These are phyloP conservation scores for Coleophoma eucalyptorum DNA, from an alignment of 2,329 filamentous ascomycete species.

Conservation along the genomic window DNA sequence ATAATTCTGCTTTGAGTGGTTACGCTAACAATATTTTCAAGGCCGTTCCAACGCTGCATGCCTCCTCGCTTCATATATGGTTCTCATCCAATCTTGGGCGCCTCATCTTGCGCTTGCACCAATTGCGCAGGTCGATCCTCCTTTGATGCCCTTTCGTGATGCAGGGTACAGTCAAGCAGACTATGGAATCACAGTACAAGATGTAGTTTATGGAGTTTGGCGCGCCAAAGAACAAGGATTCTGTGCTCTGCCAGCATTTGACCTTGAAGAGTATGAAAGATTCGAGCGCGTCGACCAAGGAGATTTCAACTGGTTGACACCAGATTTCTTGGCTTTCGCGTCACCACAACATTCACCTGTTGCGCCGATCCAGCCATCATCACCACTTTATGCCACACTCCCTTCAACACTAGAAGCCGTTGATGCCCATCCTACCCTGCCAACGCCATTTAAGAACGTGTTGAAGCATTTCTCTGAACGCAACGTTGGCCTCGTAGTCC, in stretches of 20 bases:
- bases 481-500: slow-evolving; percentile 89
- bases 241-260: slow-evolving; percentile 89
- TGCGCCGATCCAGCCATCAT: slow-evolving; percentile 66
- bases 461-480: slow-evolving; percentile 82
- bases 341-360: slow-evolving; percentile 84
- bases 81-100: slow-evolving; percentile 95
- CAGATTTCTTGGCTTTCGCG: slow-evolving; percentile 91
- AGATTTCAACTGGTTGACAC: slow-evolving; percentile 99
- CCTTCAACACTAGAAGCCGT: slow-evolving; percentile 75
- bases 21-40: slow-evolving; percentile 33
- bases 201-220: slow-evolving; percentile 98
- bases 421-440: slow-evolving; percentile 65
- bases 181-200: slow-evolving; percentile 92
- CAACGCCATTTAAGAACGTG: slow-evolving; percentile 92
- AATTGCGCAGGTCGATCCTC: slow-evolving; percentile 93
- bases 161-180: slow-evolving; percentile 98
- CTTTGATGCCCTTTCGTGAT: slow-evolving; percentile 97
- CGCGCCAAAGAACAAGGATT: slow-evolving; percentile 95
- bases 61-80: slow-evolving; percentile 97
- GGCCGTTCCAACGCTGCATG: slow-evolving; percentile 91
- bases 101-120: slow-evolving; percentile 93
- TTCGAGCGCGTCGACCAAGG: slow-evolving; percentile 96
- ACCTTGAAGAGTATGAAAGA: slow-evolving; percentile 93
- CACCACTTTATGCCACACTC: slow-evolving; percentile 69
- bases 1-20: slow-evolving; percentile 5